A percentile compares a stretch with the other conserved stretches of the same genome.
These are phyloP conservation scores for Thalassiosira profunda DNA, from an alignment of 108 stramenopile species.

Conservation along the genomic window DNA sequence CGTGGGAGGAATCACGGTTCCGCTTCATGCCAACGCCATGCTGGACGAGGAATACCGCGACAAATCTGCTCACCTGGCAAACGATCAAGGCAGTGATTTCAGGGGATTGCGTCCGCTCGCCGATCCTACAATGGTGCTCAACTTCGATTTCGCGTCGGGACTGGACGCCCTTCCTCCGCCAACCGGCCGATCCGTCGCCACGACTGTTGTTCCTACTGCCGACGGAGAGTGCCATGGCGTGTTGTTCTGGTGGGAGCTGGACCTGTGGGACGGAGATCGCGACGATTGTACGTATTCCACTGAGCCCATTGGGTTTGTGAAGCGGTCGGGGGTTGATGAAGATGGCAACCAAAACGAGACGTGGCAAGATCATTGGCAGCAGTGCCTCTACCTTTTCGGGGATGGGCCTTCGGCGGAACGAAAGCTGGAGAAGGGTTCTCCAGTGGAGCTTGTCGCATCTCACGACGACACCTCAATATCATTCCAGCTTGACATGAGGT, in stretches of 20 bases:
- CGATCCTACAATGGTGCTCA: slow-evolving; percentile 53
- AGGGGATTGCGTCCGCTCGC: slow-evolving; percentile 47
- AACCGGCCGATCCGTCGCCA: slow-evolving; percentile 40
- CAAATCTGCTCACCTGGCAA: background rate
- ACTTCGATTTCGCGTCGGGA: slow-evolving; percentile 65
- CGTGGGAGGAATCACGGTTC: slow-evolving; percentile 22
- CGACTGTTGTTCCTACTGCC: slow-evolving; percentile 18
- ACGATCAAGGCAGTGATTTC: background rate
- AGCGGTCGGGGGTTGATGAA: background rate
- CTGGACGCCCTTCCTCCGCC: slow-evolving; percentile 51
- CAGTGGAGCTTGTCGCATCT: slow-evolving; percentile 40
- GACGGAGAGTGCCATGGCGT: slow-evolving; percentile 70
- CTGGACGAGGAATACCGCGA: slow-evolving; percentile 19
- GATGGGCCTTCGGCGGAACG: slow-evolving; percentile 19
- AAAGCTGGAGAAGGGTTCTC: slow-evolving; percentile 33
- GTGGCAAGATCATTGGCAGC: slow-evolving; percentile 94
- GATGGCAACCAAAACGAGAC: slow-evolving; percentile 13
- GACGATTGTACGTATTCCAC: slow-evolving; percentile 41
- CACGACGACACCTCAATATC: slow-evolving; percentile 62
- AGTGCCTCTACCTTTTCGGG: slow-evolving; percentile 69
- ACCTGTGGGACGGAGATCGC: slow-evolving; percentile 49
- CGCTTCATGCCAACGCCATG: slow-evolving; percentile 42
- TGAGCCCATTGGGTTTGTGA: slow-evolving; percentile 16
- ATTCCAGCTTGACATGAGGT: slow-evolving; percentile 35
- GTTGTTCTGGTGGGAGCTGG: slow-evolving; percentile 88